Base-by-base conservation (phyloP, 805 yeast species). In the Isabelozyma rhagii region DNA sequence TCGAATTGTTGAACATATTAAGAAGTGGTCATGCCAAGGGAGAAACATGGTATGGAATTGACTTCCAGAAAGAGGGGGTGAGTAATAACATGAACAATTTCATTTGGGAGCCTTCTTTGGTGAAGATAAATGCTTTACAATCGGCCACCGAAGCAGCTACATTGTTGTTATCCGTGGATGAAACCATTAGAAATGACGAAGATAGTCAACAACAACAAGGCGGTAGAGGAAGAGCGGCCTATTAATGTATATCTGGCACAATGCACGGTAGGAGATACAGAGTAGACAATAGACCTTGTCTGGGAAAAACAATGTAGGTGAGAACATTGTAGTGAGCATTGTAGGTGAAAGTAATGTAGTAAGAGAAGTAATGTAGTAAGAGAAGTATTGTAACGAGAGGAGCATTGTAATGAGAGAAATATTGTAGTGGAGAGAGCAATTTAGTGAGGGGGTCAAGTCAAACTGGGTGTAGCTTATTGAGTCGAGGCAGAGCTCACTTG, bases 101-200 rank as follows among this genome's bases (percentile, higher is more conserved):
- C 62, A 96, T 94, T 50, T 94, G 99, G 99, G 99, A 94, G 70
- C 99, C 99, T 3, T 85, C 97, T 41, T 79, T 94, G 59, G 96
- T 93, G 47, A 94, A 94, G 72, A 81, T 83, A 52, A 94, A 94
- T 67, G 97, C 98, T n/a, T 74, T 94, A 51, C 86, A 85, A 67
- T 85, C 96, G 61, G 99, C 99, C 21, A 87, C 97, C 10, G 99
- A 94, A 70, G 99, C 99, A 41, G 96, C 98, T 8, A 86, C 89
- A 50, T 76, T 94, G 62, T 88, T 94, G 57, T 78, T 94, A 56
- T 85, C 96, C n/a, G 96, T 94, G 51, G 99, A 94, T 68, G 98
- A 94, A 75, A 94, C 98, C 14, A 85, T 88, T 59, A 84, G 78
- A 58, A 87, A 85, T 62, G 81, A 85, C 60, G 89, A 83, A 55